A percentile compares a stretch with the other conserved stretches of the same genome.
Conservation (phyloP, 2,329 filamentous ascomycete species). For the Nigrograna mackinnonii region DNA sequence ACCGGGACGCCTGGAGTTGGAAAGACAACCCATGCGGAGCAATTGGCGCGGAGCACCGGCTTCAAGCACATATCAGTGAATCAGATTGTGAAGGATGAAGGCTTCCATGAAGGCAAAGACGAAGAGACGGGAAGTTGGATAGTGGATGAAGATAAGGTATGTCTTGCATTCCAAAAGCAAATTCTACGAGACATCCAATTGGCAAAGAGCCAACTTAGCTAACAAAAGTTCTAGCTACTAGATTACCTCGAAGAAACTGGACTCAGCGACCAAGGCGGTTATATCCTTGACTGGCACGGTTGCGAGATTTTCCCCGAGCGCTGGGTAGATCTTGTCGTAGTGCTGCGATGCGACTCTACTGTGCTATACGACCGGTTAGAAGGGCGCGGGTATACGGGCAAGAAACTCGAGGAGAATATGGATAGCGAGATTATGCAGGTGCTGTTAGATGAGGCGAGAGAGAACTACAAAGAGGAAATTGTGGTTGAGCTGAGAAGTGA, state of each 20-base stretch:
- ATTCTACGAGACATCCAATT: constrained; percentile 1
- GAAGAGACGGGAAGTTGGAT: constrained; percentile 86
- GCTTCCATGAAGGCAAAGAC: constrained; percentile 86
- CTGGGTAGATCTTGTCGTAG: constrained; percentile 94
- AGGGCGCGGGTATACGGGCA: constrained; percentile 77
- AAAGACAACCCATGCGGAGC: constrained; percentile 90
- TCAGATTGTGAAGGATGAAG: constrained; percentile 84
- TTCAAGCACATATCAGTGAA: constrained; percentile 87
- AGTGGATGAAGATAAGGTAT: constrained; percentile 93
- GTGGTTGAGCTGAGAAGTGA: constrained; percentile 89
- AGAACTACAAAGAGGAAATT: constrained; percentile 83
- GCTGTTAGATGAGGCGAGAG: constrained; percentile 83
- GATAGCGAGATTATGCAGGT: constrained; percentile 99
- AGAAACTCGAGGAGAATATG: constrained; percentile 92
- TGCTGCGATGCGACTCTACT: constrained; percentile 79
- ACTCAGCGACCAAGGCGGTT: constrained; percentile 68
- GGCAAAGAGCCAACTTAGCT: not conserved
- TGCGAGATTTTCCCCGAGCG: constrained; percentile 92
- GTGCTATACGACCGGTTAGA: constrained; percentile 83
- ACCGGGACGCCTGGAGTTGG: constrained; percentile 95
- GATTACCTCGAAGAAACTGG: constrained; percentile 87
- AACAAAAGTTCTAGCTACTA: constrained; percentile 62
- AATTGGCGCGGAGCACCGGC: constrained; percentile 74
- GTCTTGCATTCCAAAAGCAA: constrained; percentile 2
- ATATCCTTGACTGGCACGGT: constrained; percentile 96